Evolutionary conservation across 176 grass and related monocot genomes (phyloP), one percentile per base, ranked within the genome.

Genomic region (Tillandsia leiboldiana): DNA sequence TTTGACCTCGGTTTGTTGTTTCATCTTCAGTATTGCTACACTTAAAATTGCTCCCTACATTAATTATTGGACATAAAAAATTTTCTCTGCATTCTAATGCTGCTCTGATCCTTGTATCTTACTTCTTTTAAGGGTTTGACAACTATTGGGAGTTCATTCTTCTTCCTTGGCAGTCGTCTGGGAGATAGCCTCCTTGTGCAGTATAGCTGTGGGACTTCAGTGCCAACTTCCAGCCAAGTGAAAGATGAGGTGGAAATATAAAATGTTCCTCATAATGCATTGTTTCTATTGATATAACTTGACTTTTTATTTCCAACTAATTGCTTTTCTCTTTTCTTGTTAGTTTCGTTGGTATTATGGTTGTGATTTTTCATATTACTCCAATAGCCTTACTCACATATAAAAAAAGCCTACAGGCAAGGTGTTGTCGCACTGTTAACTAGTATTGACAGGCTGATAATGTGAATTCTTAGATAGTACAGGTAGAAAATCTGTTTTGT

Each of bases 111-210:
- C 29, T 71, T 33, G 28, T 79, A 28, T 72, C 20, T 64, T 80
- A 57, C 68, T 70, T 63, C 54, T 86, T 47, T 64, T 22, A 64
- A 96, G 93, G 88, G 84, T 74, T 81, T 83, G 68, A 89, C 86
- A 72, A 83, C 88, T 72, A 75, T 96, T 71, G 93, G 93, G 65
- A 87, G 73, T 75, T 92, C 81, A 6, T 96, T 96, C 53, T 92
- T 96, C 74, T 96, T 96, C 77, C 86, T 96, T 78, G 93, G 85
- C 62, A 96, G 93, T 70, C 76, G 93, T 65, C 80, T 96, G 50
- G 93, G 89, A 69, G 93, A 96, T 74, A 96, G 86, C 73, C 81
- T 96, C 87, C 89, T 96, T 81, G 89, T 96, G 52, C 93, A 96
- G 78, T 96, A 81, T 85, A 87, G 81, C 49, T 85, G 67, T 72